Conservation (phyloP, 2,329 filamentous ascomycete species). For the Thielaviopsis ethacetica region DNA sequence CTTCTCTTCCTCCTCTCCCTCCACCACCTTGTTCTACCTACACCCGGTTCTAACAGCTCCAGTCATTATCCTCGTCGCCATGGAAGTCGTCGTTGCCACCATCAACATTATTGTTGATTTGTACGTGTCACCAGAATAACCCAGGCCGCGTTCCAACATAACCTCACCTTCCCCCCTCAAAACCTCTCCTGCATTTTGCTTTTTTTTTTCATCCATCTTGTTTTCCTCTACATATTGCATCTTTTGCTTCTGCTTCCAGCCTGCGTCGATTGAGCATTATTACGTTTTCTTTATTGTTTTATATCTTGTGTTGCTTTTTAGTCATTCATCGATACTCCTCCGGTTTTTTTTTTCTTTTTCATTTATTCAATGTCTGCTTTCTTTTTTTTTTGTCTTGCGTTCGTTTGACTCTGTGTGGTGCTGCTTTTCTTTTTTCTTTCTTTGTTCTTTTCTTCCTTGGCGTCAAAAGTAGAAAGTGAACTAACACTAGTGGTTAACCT, state of each 20-base stretch:
- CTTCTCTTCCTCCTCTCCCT: not conserved
- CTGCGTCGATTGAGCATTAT: too few species aligned
- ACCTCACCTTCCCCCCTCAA: not conserved
- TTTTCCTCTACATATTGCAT: too few species aligned
- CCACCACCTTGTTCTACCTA: not conserved
- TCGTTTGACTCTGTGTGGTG: not conserved
- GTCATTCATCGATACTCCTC: too few species aligned
- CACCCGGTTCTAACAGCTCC: conserved; percentile 12
- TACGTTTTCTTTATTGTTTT: too few species aligned
- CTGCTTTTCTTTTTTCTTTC: not conserved
- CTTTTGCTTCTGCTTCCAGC: too few species aligned
- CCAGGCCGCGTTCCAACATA: not conserved
- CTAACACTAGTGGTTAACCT: too few species aligned
- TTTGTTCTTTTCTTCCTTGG: not conserved
- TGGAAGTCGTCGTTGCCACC: conserved; percentile 80
- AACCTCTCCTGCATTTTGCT: not conserved
- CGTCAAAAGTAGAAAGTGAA: too few species aligned
- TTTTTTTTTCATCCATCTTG: too few species aligned
- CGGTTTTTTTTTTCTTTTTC: too few species aligned
- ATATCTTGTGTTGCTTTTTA: too few species aligned
- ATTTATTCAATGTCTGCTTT: not conserved
- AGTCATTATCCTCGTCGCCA: conserved; percentile 92
- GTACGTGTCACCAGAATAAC: conserved; percentile 36
- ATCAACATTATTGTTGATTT: conserved; percentile 93
- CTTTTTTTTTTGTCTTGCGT: not conserved